These are phyloP conservation scores for Ilyonectria sp. DNA, from an alignment of 2,329 filamentous ascomycete genomes.

Conservation along the genomic window DNA sequence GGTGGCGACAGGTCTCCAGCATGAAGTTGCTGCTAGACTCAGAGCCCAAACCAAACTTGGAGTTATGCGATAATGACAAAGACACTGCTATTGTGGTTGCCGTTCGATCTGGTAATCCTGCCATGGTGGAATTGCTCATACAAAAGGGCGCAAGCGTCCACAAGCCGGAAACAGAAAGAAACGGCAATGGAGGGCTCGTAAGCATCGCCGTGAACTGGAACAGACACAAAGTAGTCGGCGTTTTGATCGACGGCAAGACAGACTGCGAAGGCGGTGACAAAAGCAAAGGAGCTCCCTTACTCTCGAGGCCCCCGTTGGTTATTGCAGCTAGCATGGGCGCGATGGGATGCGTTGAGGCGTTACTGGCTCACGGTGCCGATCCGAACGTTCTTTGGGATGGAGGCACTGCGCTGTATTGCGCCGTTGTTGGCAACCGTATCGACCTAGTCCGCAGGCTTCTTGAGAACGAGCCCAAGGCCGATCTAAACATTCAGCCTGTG, in stretches of 20 bases:
- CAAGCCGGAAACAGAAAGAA: neutral
- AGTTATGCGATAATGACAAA: neutral
- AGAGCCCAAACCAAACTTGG: neutral
- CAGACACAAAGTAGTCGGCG: neutral
- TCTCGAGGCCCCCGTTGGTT: neutral
- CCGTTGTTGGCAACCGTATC: neutral
- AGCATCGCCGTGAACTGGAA: neutral
- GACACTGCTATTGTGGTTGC: neutral
- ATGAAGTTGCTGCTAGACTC: neutral
- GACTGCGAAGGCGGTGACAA: neutral
- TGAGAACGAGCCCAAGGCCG: slow-evolving; percentile 53
- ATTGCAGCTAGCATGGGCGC: neutral
- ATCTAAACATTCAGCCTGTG: slow-evolving; percentile 52
- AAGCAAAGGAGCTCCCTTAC: neutral
- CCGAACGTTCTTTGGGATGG: neutral
- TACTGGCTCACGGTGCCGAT: neutral
- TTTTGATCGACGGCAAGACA: neutral
- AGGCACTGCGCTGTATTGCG: neutral
- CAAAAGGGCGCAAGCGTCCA: neutral
- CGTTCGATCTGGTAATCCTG: neutral
- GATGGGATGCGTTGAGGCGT: neutral
- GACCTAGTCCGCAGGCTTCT: slow-evolving; percentile 50
- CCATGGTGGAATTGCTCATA: neutral
- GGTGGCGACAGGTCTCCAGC: neutral
- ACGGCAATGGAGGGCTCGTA: neutral